Percentiles rank a stretch among this genome's conserved stretches.
phyloP scores from a whole-genome alignment of 441 rosid genomes.

The Gossypium schwendimanii region DNA sequence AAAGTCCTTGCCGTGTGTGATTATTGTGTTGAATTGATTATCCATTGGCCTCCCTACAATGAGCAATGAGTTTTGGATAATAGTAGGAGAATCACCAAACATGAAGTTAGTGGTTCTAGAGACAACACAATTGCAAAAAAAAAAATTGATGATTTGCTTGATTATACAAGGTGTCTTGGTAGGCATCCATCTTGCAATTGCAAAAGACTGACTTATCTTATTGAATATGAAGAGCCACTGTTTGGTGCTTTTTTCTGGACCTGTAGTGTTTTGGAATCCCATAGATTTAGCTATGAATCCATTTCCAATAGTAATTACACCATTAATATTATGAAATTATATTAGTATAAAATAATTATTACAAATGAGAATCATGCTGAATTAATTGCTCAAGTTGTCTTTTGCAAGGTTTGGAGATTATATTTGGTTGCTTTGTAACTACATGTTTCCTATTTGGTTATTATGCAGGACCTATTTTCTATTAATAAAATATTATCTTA shows the following conservation, averaged over 20 bases:
- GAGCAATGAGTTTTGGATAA: slow-evolving; percentile 34
- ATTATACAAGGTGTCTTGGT: slow-evolving; percentile 35
- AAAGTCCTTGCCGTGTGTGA: slow-evolving; percentile 21
- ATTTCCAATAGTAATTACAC: slow-evolving; percentile 16
- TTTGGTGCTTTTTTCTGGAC: slow-evolving; percentile 30
- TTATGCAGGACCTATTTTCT: too few relatives aligned
- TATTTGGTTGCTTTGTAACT: too few relatives aligned
- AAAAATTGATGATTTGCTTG: slow-evolving; percentile 33
- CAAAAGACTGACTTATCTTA: slow-evolving; percentile 31
- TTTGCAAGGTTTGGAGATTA: too few relatives aligned
- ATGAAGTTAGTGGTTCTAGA: slow-evolving; percentile 40
- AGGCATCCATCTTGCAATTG: slow-evolving; percentile 41
- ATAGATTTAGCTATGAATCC: slow-evolving; percentile 35
- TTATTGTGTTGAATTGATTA: slow-evolving; percentile 26
- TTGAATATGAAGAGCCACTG: slow-evolving; percentile 32
- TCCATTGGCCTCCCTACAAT: slow-evolving; percentile 31
- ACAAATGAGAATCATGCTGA: neutral
- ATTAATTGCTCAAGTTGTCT: neutral
- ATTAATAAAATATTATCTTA: too few relatives aligned
- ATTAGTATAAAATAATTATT: neutral
- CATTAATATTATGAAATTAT: too few relatives aligned
- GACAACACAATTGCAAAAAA: slow-evolving; percentile 32
- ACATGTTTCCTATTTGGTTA: too few relatives aligned
- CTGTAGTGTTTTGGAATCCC: slow-evolving; percentile 43
- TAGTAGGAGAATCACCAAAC: slow-evolving; percentile 28